Percentiles rank a stretch among this genome's conserved stretches.
Evolutionary conservation across 2,329 filamentous ascomycete genomes (phyloP).

Genomic region (Epicoccum sorghinum): DNA sequence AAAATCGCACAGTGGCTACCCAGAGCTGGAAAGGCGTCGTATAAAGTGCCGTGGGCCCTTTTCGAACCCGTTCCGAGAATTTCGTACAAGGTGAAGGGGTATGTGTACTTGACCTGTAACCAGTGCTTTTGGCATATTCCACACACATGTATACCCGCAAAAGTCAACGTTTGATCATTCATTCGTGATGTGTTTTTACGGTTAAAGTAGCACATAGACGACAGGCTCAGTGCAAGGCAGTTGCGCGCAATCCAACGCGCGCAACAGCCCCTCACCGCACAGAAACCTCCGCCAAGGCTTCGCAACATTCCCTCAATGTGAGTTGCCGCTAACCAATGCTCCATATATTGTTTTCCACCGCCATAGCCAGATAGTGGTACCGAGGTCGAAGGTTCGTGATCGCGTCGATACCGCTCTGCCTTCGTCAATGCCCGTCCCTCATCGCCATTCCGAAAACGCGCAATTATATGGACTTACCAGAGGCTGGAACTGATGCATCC

Average conservation of each 20-base stretch:
- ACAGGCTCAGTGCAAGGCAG: constrained; percentile 5
- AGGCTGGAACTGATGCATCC: constrained; percentile 16
- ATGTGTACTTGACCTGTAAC: too few species aligned
- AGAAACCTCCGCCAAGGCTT: constrained; percentile 36
- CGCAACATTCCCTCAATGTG: constrained; percentile 1
- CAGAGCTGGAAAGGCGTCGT: too few species aligned
- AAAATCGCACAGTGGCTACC: too few species aligned
- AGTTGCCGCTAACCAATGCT: constrained; percentile 35
- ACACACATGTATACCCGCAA: too few species aligned
- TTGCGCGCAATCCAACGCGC: constrained; percentile 16
- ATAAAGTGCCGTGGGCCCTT: too few species aligned
- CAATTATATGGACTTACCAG: constrained; percentile 24
- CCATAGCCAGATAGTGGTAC: constrained; percentile 11
- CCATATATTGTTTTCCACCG: constrained; percentile 20
- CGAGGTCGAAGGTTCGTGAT: constrained; percentile 26
- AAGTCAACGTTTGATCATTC: constrained; percentile 1
- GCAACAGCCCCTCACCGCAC: constrained; percentile 24
- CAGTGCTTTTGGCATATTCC: too few species aligned
- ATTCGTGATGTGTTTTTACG: constrained; percentile 18
- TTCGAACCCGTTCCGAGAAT: too few species aligned
- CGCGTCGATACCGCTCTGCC: constrained; percentile 25
- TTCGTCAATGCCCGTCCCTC: constrained; percentile 4
- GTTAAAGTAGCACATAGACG: constrained; percentile 22
- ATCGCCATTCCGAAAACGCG: too few species aligned
- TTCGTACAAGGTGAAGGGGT: too few species aligned